Base-by-base conservation (phyloP, 192 early-diverging fungal genomes). In the Mortierella antarctica region DNA sequence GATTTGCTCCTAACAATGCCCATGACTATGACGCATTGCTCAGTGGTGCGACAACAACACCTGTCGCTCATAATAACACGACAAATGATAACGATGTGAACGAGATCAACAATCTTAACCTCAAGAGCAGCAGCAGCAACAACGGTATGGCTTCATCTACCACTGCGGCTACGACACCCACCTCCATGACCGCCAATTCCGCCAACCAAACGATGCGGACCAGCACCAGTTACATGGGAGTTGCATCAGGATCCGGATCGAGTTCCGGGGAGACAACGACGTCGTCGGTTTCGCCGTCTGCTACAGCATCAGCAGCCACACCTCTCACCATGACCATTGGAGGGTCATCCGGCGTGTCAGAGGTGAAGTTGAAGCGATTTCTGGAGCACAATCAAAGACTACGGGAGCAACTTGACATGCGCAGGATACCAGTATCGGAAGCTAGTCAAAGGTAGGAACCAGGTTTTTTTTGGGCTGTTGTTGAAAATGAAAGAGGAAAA, bases 341-440 rank as follows among this genome's bases (percentile, higher is more conserved):
- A 23, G 62, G 31, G 14, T n/a, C 67, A 1, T 52, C 74, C 12
- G 68, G 70, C 39, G 85, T 88, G 64, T 85, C 86, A 15, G 92
- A 95, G 59, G 72, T 87, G 74, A 93, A 93, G 62, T 83, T 93
- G 51, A 77, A 86, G 61, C 89, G 92, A 71, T 88, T 95, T 58
- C 71, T 87, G 75, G 93, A 95, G 73, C 85, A 91, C 66, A 93
- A 91, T 84, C 86, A 88, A 64, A 85, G 90, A 40, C 74, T 95
- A 57, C 85, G 87, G 72, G 92, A 95, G 69, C 92, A 92, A 77
- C 88, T 93, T 51, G 92, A 95, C 58, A 87, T 95, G 73, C 90
- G 84, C 20, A 90, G 93, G 48, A 90, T 93, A 18, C 86, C 91
- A 54, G 91, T 93, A 57, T 95, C 93, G 48, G 91, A 93, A 65